Conservation (phyloP, 2,329 filamentous ascomycete species). For the Ophiostoma sp. region DNA sequence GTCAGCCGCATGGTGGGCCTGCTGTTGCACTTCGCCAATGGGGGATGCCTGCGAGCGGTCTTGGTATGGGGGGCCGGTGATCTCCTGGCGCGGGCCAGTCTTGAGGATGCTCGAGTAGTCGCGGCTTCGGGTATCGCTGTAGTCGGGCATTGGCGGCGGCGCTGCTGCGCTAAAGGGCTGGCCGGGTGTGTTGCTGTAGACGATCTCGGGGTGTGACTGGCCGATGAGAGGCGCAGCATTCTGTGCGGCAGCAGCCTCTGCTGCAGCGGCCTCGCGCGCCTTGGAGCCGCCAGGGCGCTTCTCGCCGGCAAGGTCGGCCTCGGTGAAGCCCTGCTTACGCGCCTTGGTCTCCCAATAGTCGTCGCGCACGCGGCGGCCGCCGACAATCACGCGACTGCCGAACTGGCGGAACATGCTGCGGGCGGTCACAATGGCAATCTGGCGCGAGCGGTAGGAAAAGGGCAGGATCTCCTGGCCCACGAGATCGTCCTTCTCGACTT, state of each 20-base stretch:
- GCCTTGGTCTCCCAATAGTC: constrained; percentile 99
- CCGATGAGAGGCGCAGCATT: constrained; percentile 57
- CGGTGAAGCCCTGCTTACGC: constrained; percentile 94
- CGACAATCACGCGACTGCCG: constrained; percentile 85
- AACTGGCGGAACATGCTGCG: constrained; percentile 99
- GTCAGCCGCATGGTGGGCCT: constrained; percentile 83
- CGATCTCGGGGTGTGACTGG: constrained; percentile 74
- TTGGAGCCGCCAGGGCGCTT: constrained; percentile 91
- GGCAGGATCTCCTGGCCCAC: constrained; percentile 92
- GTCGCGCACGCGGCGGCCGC: constrained; percentile 85
- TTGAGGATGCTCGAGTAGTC: constrained; percentile 75
- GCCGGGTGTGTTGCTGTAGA: constrained; percentile 70
- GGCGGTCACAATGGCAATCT: constrained; percentile 96
- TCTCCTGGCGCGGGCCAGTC: constrained; percentile 80
- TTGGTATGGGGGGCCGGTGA: constrained; percentile 80
- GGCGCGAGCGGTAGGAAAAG: constrained; percentile 95
- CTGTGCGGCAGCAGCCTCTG: constrained; percentile 62
- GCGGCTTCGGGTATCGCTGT: constrained; percentile 68
- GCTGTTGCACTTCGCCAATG: constrained; percentile 72
- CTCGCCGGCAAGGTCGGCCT: constrained; percentile 91
- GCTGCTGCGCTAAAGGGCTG: constrained; percentile 46
- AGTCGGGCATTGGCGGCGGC: constrained; percentile 60
- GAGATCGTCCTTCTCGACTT: constrained; percentile 92
- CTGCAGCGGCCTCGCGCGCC: constrained; percentile 72
- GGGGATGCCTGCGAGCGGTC: constrained; percentile 75